Evolutionary conservation across 2,329 filamentous ascomycete genomes (phyloP).

Genomic region (Aspergillus sp.): DNA sequence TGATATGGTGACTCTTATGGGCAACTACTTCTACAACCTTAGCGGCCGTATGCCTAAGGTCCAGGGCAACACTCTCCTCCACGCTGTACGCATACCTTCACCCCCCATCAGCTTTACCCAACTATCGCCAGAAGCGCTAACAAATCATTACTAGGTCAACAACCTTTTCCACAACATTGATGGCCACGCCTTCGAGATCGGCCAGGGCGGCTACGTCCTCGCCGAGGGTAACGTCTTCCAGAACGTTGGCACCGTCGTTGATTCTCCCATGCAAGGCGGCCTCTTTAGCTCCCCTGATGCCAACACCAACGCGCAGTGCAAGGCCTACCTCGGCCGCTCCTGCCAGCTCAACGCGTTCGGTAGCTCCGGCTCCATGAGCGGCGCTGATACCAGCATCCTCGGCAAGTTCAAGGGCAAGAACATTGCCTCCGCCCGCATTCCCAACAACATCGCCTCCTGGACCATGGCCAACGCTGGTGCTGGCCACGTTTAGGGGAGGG

Average conservation of each 20-base stretch:
- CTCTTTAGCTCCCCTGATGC: constrained; percentile 39
- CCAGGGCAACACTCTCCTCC: constrained; percentile 55
- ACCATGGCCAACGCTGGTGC: constrained; percentile 48
- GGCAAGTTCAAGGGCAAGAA: constrained; percentile 54
- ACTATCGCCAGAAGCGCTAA: not conserved
- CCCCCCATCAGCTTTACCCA: not conserved
- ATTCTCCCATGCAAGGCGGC: constrained; percentile 37
- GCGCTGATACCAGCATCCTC: constrained; percentile 50
- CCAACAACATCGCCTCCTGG: constrained; percentile 35
- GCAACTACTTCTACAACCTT: constrained; percentile 62
- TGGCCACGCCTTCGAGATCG: constrained; percentile 59
- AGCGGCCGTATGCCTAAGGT: constrained; percentile 60
- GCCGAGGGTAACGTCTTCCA: constrained; percentile 61
- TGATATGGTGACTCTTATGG: constrained; percentile 59
- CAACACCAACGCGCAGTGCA: constrained; percentile 45
- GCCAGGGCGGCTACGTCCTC: constrained; percentile 47
- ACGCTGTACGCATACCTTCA: constrained; percentile 39
- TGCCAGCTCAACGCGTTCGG: constrained; percentile 56
- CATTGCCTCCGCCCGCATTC: constrained; percentile 47
- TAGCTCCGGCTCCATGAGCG: constrained; percentile 31
- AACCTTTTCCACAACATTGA: constrained; percentile 59
- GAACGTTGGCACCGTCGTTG: constrained; percentile 48
- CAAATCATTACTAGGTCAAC: constrained; percentile 42
- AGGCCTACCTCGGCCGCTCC: constrained; percentile 46
- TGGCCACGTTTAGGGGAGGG: constrained; percentile 39